Base-by-base conservation (phyloP, 208 protist genomes). In the Jaenimonas drosophilae region DNA sequence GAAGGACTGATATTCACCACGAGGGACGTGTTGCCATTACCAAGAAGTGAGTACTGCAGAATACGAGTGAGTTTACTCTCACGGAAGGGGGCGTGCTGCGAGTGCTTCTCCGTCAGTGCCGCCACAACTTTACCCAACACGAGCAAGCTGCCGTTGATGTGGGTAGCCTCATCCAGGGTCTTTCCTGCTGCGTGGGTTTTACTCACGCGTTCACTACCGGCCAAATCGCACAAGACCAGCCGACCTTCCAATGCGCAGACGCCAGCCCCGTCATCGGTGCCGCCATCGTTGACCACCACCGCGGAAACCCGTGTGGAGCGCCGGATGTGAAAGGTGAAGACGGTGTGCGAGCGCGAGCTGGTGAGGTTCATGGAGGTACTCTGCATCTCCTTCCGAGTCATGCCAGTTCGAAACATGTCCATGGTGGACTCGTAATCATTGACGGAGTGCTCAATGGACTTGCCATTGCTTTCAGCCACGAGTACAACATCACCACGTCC, bases 71-170 rank as follows among this genome's bases (percentile, higher is more conserved):
- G 72, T 58, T 96, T 96, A 23, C 82, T 92, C 54, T 97, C 88
- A 32, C 94, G 73, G 57, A 90, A 94, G 2, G 87, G 87, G 1
- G 75, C 77, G 59, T 91, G 83, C 54, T 88, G 73, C 7, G 75
- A 71, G 25, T 70, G 48, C 47, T 75, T 88, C 40, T 87, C 77
- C 30, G 82, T 89, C 48, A 96, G 64, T 32, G 78, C 78, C 4
- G 65, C 65, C 27, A 92, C 82, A 0, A 96, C 89, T 38, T 85
- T 90, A n/a, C 82, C 82, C 2, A 96, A 64, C 0, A 88, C 90
- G 17, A 98, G 75, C 1, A 99, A 74, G 48, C 76, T 95, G 38
- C 95, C 88, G 72, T 98, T 98, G 49, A 99, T 99, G 71, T 97
- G 76, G 9, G 64, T 83, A n/a, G 94, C 95, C 68, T 99, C 96